Evolutionary conservation across 2,329 filamentous ascomycete genomes (phyloP).

Genomic region (Hypocrella siamensis): DNA sequence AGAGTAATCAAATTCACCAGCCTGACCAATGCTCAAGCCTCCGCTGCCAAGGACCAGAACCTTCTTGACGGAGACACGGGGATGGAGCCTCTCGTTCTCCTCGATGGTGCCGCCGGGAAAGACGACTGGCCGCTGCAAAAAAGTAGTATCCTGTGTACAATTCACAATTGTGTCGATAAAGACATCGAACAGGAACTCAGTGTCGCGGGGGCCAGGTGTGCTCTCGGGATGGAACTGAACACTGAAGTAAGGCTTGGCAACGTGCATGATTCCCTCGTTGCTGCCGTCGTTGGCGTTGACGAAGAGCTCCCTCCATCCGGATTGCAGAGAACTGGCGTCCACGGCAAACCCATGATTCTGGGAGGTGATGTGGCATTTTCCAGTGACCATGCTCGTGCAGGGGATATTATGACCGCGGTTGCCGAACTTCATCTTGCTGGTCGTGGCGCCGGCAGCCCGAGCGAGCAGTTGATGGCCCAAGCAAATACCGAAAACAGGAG

Average conservation of each 20-base stretch:
- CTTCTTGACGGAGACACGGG: constrained; percentile 78
- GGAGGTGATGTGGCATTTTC: constrained; percentile 96
- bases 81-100: constrained; percentile 63
- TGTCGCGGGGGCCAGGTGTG: constrained; percentile 87
- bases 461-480: constrained; percentile 88
- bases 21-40: constrained; percentile 92
- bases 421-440: constrained; percentile 96
- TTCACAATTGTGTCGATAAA: constrained; percentile 76
- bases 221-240: constrained; percentile 99
- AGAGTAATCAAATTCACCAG: constrained; percentile 97
- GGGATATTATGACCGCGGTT: constrained; percentile 98
- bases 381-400: constrained; percentile 87
- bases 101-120: constrained; percentile 76
- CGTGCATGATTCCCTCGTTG: constrained; percentile 93
- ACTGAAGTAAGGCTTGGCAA: constrained; percentile 80
- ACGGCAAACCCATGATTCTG: constrained; percentile 98
- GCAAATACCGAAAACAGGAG: constrained; percentile 91
- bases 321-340: constrained; percentile 57
- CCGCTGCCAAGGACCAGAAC: constrained; percentile 87
- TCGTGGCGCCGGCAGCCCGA: constrained; percentile 70
- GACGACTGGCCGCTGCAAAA: constrained; percentile 56
- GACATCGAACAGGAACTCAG: constrained; percentile 92
- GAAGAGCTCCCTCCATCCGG: constrained; percentile 84
- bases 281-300: constrained; percentile 97
- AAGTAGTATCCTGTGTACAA: constrained; percentile 48